Conservation (phyloP, 2,329 filamentous ascomycete species). For the Emericellopsis cladophorae region DNA sequence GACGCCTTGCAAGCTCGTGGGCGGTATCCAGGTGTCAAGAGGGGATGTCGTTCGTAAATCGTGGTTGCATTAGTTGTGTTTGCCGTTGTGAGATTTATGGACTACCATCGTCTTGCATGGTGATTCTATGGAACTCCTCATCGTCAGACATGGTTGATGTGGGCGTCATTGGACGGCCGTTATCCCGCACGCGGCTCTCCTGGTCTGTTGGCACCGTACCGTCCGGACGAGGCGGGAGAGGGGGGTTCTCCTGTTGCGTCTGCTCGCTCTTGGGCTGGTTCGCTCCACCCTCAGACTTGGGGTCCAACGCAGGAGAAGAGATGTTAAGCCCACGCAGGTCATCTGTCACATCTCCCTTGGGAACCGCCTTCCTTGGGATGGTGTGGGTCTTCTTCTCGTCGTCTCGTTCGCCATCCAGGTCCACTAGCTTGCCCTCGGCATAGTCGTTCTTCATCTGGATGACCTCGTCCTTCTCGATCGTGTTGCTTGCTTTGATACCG, state of each 20-base stretch:
- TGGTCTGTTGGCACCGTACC: slow-evolving; percentile 1
- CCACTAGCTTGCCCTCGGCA: slow-evolving; percentile 13
- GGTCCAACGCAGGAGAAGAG: slow-evolving; percentile 8
- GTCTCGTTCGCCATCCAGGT: not conserved
- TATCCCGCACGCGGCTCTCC: not conserved
- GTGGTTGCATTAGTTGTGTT: too few relatives aligned
- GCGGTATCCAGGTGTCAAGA: too few relatives aligned
- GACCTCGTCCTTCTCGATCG: slow-evolving; percentile 39
- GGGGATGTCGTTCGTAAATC: too few relatives aligned
- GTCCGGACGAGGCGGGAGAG: slow-evolving; percentile 1
- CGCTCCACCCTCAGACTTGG: slow-evolving; percentile 2
- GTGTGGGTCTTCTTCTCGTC: not conserved
- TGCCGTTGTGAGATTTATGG: not conserved
- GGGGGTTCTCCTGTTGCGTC: slow-evolving; percentile 3
- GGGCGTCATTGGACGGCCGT: slow-evolving; percentile 11
- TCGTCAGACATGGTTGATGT: slow-evolving; percentile 16
- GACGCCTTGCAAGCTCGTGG: too few relatives aligned
- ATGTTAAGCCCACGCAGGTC: slow-evolving; percentile 15
- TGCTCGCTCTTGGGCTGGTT: not conserved
- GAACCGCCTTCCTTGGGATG: not conserved
- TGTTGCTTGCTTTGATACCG: slow-evolving; percentile 26
- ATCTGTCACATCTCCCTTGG: slow-evolving; percentile 5
- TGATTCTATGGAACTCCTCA: slow-evolving; percentile 20
- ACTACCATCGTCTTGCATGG: slow-evolving; percentile 22
- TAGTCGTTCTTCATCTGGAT: slow-evolving; percentile 29